phyloP scores from a whole-genome alignment of 2,329 filamentous ascomycete genomes.

The Scytalidium lignicola region DNA sequence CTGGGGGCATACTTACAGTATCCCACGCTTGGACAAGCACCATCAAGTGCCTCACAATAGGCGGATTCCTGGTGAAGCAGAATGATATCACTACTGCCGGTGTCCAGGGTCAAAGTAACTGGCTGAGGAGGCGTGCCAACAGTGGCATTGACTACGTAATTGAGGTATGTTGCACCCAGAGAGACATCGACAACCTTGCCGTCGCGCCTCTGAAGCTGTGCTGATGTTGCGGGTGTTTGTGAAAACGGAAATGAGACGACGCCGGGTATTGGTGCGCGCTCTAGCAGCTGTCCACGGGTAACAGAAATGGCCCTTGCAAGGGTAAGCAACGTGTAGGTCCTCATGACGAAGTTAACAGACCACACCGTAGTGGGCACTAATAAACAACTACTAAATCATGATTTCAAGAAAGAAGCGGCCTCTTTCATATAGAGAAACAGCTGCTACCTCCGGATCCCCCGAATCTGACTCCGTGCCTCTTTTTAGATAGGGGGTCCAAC shows the following conservation, averaged over 20 bases:
- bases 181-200: neutral
- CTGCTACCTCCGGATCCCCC: neutral
- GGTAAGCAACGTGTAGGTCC: neutral
- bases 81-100: slow-evolving; percentile 5
- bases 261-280: neutral
- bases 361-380: neutral
- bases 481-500: neutral
- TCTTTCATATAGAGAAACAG: neutral
- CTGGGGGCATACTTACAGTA: neutral
- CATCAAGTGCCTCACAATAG: neutral
- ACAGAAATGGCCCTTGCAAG: neutral
- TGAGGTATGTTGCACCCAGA: neutral
- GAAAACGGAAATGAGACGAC: neutral
- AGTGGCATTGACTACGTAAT: slow-evolving; percentile 6
- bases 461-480: neutral
- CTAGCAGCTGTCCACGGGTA: neutral
- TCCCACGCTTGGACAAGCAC: neutral
- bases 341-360: neutral
- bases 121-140: slow-evolving; percentile 5
- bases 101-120: slow-evolving; percentile 3
- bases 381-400: neutral
- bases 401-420: neutral
- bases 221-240: neutral
- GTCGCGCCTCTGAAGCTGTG: neutral
- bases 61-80: neutral